Percentiles rank a stretch among this genome's conserved stretches.
Evolutionary conservation across 768 basidiomycete genomes (phyloP).

Genomic region (Trametes cingulata): DNA sequence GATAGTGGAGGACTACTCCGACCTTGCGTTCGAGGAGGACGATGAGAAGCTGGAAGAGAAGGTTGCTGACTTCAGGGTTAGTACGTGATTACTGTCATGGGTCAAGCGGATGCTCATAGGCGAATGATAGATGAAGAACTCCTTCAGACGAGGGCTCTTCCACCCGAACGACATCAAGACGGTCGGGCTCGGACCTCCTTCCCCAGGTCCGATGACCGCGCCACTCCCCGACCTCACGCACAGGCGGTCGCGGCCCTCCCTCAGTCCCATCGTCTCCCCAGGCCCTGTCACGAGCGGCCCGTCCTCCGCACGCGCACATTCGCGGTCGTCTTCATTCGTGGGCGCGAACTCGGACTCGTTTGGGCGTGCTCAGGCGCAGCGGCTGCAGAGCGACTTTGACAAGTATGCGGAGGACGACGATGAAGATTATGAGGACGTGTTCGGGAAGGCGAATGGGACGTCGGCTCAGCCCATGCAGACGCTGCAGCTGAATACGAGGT

Average conservation of each 20-base stretch:
- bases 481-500: constrained; percentile 79
- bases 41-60: constrained; percentile 70
- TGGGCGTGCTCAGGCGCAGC: constrained; percentile 64
- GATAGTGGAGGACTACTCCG: constrained; percentile 91
- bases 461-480: constrained; percentile 68
- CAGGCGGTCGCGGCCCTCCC: constrained; percentile 53
- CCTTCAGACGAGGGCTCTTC: constrained; percentile 72
- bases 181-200: constrained; percentile 51
- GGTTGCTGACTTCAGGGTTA: constrained; percentile 81
- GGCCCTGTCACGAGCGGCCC: constrained; percentile 23
- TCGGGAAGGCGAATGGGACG: constrained; percentile 74
- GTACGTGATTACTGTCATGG: constrained; percentile 5
- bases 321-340: constrained; percentile 50
- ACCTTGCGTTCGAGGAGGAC: constrained; percentile 79
- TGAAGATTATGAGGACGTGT: constrained; percentile 95
- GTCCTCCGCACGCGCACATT: constrained; percentile 41
- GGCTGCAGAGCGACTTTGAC: constrained; percentile 64
- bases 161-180: constrained; percentile 90
- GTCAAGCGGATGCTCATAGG: not conserved
- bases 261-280: constrained; percentile 46
- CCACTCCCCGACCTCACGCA: constrained; percentile 59
- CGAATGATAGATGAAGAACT: constrained; percentile 60
- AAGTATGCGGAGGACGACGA: constrained; percentile 89
- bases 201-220: constrained; percentile 66
- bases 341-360: constrained; percentile 52